These are phyloP conservation scores for Erodium maritimum DNA, from an alignment of 345 rosid genomes.

Conservation along the genomic window DNA sequence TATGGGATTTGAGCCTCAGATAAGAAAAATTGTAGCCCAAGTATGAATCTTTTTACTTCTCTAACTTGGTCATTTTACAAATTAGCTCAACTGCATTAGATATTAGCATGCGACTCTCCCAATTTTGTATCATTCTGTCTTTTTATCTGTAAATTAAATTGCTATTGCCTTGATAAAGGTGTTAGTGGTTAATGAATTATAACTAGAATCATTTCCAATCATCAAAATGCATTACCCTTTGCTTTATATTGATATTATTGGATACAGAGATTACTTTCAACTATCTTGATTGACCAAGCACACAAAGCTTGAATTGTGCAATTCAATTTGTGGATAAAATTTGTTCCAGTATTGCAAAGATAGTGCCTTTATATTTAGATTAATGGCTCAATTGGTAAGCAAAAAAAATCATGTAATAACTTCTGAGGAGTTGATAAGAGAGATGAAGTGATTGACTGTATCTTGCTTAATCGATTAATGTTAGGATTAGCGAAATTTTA, in stretches of 20 bases:
- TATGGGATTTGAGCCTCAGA: constrained; percentile 99
- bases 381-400: not conserved
- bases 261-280: not conserved
- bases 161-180: not conserved
- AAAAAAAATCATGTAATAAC: not conserved
- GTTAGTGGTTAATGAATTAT: not conserved
- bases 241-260: not conserved
- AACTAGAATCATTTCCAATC: not conserved
- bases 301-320: not conserved
- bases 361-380: not conserved
- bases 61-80: not conserved
- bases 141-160: not conserved
- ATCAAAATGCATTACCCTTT: not conserved
- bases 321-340: not conserved
- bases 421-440: not conserved
- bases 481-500: too few species aligned
- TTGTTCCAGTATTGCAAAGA: too few species aligned
- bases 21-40: constrained; percentile 79
- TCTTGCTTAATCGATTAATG: too few species aligned
- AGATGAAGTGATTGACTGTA: not conserved
- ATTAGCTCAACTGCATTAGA: not conserved
- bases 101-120: too few species aligned
- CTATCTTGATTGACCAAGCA: constrained; percentile 1
- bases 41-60: constrained; percentile 19
- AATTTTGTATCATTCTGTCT: too few species aligned